Base-by-base conservation (phyloP, 2,329 filamentous ascomycete genomes). In the Sclerotiophoma versabilis region DNA sequence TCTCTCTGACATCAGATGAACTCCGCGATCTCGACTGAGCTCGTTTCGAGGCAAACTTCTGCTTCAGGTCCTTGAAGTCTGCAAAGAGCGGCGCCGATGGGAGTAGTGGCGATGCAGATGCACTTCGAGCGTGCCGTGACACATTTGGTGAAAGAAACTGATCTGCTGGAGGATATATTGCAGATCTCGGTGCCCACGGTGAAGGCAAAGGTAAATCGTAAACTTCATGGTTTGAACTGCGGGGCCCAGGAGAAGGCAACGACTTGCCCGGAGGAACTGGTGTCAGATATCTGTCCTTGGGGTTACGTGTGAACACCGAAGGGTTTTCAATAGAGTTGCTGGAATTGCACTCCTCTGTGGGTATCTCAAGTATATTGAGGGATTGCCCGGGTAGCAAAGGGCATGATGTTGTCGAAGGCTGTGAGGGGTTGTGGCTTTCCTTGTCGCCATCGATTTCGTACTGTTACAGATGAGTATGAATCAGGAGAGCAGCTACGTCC, bases 341-440 rank as follows among this genome's bases (percentile, higher is more conserved):
- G 58, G 88, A 84, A 55, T 81, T 76, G 54, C 85, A 59, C 12
- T 57, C 51, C 72, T 96, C 89, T 27, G 85, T 79, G 12, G 93
- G 93, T 10, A 98, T 86, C 49, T 90, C 87, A 50, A 98, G 79
- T 12, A 92, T 85, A 76, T 98, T 97, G 71, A 97, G 85, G 2
- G 84, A 84, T 75, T 97, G 93, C 12, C 93, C 93, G 3, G 93
- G 93, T 22, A 97, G 83, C 59, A 93, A 87, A 29, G 93, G 92
- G 70, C 93, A 98, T 36, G 84, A 77, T 2, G 86, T 92, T 1
- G 93, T 96, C 10, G 84, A 87, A 15, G 90, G 88, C 64, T 89
- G 81, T 2, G 84, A 77, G 23, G 87, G 80, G 71, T 96, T 91
- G 72, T 91, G 86, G 45, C 84, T 86, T 75, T 97, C 93, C 27